Base-by-base conservation (phyloP, 495 filamentous ascomycete species). In the Neohortaea acidophila region DNA sequence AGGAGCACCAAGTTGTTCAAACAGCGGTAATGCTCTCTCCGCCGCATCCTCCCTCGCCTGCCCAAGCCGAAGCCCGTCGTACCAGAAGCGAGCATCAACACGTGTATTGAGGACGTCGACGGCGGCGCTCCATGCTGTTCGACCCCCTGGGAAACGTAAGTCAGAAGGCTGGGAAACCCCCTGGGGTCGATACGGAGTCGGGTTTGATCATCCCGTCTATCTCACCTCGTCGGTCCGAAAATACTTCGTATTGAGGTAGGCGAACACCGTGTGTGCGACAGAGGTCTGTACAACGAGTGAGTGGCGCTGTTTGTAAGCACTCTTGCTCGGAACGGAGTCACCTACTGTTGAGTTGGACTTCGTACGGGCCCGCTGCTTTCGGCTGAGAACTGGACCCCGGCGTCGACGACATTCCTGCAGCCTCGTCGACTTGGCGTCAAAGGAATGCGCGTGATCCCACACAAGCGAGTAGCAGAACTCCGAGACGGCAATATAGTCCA, bases 31-130 rank as follows among this genome's bases (percentile, higher is more conserved):
- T n/a, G 51, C 51, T 4, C 33, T 21, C 33, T 54, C 44, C 50
- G 85, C 84, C 23, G 82, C 85, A 57, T 94, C 85, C 52, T 94
- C 86, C 58, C 72, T 81, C 36, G 86, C 85, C 52, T 87, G 89
- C 60, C 85, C 71, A 60, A 84, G 61, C 51, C 78, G 80, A 47
- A 83, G 70, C 25, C 82, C 85, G 57, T 91, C 84, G 59, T 91
- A 94, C 84, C 81, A 94, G 63, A 75, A 91, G 41, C 83, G 75
- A 26, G 84, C 86, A 7, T 62, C 41, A 52, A 77, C 63, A 30
- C 53, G 53, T 30, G 63, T 51, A 41, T 73, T 68, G 44, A 60
- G 51, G 39, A 87, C 62, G 11, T 58, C 67, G 41, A 91, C 79
- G 23, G 61, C 67, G 59, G 72, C 75, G 33, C 84, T 86, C 85